A percentile compares a stretch with the other conserved stretches of the same genome.
Conservation (phyloP, 345 rosid species). For the Mallotus nudiflorus region DNA sequence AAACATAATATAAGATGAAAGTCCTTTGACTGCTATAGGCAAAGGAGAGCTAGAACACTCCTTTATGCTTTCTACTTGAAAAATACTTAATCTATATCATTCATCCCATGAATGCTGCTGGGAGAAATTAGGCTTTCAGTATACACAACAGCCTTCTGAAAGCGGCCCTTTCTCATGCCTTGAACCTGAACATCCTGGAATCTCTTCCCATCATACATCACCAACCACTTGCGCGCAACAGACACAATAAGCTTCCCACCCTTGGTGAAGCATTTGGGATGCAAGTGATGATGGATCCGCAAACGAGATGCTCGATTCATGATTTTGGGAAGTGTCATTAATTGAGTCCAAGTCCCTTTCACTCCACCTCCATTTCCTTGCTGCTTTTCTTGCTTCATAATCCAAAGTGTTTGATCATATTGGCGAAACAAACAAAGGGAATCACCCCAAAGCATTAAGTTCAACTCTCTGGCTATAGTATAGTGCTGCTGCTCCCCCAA, state of each 20-base stretch:
- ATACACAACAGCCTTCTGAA: neutral
- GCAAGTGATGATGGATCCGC: neutral
- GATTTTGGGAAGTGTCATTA: slow-evolving; percentile 5
- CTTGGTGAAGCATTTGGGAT: slow-evolving; percentile 16
- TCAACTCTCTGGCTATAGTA: neutral
- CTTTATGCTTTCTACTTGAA: neutral
- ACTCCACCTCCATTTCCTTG: neutral
- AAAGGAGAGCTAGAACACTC: too few relatives aligned
- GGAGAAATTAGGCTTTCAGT: slow-evolving; percentile 14
- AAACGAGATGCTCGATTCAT: neutral
- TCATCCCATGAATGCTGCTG: neutral
- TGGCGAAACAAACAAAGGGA: slow-evolving; percentile 6
- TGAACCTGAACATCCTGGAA: neutral
- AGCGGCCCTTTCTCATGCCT: neutral
- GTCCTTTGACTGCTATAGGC: neutral
- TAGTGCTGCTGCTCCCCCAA: neutral
- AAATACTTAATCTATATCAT: slow-evolving; percentile 10
- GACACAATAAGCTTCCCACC: slow-evolving; percentile 1
- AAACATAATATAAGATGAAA: neutral
- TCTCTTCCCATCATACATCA: neutral
- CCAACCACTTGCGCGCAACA: slow-evolving; percentile 4
- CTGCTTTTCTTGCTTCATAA: neutral
- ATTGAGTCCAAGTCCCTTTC: neutral
- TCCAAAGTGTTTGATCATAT: slow-evolving; percentile 11
- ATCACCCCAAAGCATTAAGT: neutral